Percentiles rank a stretch among this genome's conserved stretches.
Evolutionary conservation across 1,284 basidiomycete species (phyloP).

Genomic region (Malassezia arunalokei): DNA sequence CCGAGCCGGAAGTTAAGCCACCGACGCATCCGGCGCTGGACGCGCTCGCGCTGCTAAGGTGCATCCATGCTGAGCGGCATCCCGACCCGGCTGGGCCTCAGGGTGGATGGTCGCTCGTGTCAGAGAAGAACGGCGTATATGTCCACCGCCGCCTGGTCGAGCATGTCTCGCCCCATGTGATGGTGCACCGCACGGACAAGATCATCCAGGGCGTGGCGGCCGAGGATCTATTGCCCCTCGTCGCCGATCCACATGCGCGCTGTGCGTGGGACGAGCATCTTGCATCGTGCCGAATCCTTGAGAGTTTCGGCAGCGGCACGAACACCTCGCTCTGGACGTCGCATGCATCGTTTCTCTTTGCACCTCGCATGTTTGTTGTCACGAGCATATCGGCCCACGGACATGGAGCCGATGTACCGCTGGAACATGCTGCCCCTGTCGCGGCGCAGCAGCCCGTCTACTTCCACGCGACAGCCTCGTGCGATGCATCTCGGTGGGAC

Average conservation of each 20-base stretch:
- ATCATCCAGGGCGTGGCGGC: conserved; percentile 89
- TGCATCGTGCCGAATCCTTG: conserved; percentile 59
- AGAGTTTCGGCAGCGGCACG: conserved; percentile 68
- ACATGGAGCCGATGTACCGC: not conserved
- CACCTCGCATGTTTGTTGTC: conserved; percentile 73
- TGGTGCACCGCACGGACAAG: conserved; percentile 76
- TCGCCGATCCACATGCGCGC: conserved; percentile 56
- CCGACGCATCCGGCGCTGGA: conserved; percentile 40
- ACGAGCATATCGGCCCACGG: conserved; percentile 58
- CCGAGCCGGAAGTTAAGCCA: conserved; percentile 2
- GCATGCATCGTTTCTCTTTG: conserved; percentile 76
- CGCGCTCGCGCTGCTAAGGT: conserved; percentile 35
- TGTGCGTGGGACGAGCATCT: conserved; percentile 75
- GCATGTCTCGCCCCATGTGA: conserved; percentile 67
- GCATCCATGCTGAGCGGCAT: conserved; percentile 44
- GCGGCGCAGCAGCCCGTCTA: conserved; percentile 42
- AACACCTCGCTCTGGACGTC: conserved; percentile 49
- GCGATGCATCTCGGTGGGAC: conserved; percentile 65
- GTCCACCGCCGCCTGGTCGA: conserved; percentile 65
- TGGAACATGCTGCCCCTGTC: not conserved
- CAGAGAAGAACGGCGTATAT: conserved; percentile 63
- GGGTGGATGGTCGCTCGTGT: conserved; percentile 69
- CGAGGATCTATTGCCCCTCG: conserved; percentile 65
- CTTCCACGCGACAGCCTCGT: conserved; percentile 47
- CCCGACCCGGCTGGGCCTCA: conserved; percentile 48